Evolutionary conservation across 208 protist species (phyloP).

Genomic region (Trypanosoma vivax): DNA sequence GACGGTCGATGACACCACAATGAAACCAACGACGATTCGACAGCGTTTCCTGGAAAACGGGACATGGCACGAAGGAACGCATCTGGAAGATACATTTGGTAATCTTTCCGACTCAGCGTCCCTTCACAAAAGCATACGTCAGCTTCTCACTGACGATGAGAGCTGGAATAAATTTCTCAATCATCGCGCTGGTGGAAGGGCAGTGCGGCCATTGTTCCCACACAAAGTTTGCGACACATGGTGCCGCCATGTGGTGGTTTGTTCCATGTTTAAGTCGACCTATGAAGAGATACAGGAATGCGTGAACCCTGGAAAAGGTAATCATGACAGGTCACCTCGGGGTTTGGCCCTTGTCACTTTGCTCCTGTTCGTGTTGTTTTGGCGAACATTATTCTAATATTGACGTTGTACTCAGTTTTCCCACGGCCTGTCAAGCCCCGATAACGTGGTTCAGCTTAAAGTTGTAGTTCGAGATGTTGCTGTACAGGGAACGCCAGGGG

Average conservation of each 20-base stretch:
- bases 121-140: constrained; percentile 13
- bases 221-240: constrained; percentile 22
- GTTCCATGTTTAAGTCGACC: constrained; percentile 36
- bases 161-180: constrained; percentile 41
- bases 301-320: constrained; percentile 1
- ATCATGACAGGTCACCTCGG: background rate
- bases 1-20: constrained; percentile 23
- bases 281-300: constrained; percentile 34
- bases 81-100: constrained; percentile 25
- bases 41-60: constrained; percentile 37
- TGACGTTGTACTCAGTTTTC: too few relatives aligned
- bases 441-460: too few relatives aligned
- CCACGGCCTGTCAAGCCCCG: too few relatives aligned
- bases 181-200: constrained; percentile 36
- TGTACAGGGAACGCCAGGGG: too few relatives aligned
- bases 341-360: too few relatives aligned
- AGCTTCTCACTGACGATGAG: constrained; percentile 21
- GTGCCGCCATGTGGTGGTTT: constrained; percentile 47
- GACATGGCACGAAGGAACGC: constrained; percentile 28
- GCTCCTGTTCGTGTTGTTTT: constrained; percentile 7
- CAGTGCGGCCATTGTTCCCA: constrained; percentile 25
- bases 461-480: too few relatives aligned
- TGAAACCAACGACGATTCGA: constrained; percentile 26
- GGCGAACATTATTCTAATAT: too few relatives aligned
- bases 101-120: constrained; percentile 20